Evolutionary conservation across 768 basidiomycete genomes (phyloP).

Genomic region (Lactifluus volemus): DNA sequence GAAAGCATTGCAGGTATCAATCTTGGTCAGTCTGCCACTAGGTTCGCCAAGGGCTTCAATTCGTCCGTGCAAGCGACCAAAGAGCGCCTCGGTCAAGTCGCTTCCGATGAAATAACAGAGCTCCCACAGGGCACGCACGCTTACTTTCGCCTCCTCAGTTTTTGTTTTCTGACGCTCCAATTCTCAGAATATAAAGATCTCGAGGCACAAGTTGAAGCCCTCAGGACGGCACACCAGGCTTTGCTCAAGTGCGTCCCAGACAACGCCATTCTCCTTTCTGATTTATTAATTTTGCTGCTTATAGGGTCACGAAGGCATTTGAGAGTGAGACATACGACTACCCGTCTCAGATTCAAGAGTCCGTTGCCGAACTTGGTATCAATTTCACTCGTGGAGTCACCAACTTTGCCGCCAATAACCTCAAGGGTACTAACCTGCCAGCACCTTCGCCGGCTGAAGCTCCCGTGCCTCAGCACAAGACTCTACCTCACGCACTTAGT

Average conservation of each 20-base stretch:
- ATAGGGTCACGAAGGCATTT: slow-evolving; percentile 81
- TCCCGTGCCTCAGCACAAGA: slow-evolving; percentile 73
- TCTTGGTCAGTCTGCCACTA: slow-evolving; percentile 65
- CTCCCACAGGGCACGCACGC: slow-evolving; percentile 60
- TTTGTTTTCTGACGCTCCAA: background rate
- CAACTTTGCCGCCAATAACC: slow-evolving; percentile 79
- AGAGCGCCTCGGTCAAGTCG: slow-evolving; percentile 83
- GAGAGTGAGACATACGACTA: slow-evolving; percentile 85
- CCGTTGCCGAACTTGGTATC: slow-evolving; percentile 60
- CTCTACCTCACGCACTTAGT: slow-evolving; percentile 88
- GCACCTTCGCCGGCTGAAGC: slow-evolving; percentile 54
- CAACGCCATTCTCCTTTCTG: background rate
- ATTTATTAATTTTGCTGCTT: background rate
- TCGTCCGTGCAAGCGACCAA: slow-evolving; percentile 78
- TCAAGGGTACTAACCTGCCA: slow-evolving; percentile 84
- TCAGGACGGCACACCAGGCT: slow-evolving; percentile 65
- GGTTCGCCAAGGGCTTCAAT: slow-evolving; percentile 70
- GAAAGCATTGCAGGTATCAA: slow-evolving; percentile 57
- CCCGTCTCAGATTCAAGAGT: slow-evolving; percentile 83
- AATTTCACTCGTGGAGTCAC: slow-evolving; percentile 67
- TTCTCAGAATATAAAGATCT: slow-evolving; percentile 87
- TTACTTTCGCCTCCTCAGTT: background rate
- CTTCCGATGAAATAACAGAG: slow-evolving; percentile 92
- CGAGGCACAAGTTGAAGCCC: slow-evolving; percentile 89
- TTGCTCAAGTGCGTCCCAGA: slow-evolving; percentile 58